A percentile compares a stretch with the other conserved stretches of the same genome.
phyloP scores from a whole-genome alignment of 352 stramenopile species.

The Phytophthora tentaculata region DNA sequence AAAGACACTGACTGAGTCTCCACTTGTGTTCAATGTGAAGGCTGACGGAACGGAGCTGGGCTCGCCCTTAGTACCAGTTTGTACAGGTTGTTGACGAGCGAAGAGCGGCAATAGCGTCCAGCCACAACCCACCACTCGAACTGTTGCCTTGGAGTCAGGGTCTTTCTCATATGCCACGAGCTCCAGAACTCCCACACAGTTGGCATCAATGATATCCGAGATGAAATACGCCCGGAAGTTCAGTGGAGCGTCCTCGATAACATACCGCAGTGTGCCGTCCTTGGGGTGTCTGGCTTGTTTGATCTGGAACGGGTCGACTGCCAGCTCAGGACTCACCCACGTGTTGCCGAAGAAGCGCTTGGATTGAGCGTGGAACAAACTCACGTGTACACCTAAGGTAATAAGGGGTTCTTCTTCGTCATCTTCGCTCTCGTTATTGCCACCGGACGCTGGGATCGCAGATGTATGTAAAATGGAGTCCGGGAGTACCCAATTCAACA shows the following conservation, averaged over 20 bases:
- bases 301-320: slow-evolving; percentile 56
- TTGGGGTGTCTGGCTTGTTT: slow-evolving; percentile 53
- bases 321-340: slow-evolving; percentile 81
- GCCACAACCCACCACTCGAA: slow-evolving; percentile 85
- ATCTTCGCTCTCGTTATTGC: slow-evolving; percentile 37
- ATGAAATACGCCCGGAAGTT: slow-evolving; percentile 87
- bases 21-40: slow-evolving; percentile 42
- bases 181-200: slow-evolving; percentile 93
- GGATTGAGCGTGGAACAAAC: slow-evolving; percentile 86
- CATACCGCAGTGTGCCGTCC: slow-evolving; percentile 52
- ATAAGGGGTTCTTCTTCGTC: slow-evolving; percentile 58
- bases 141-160: slow-evolving; percentile 70
- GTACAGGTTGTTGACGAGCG: slow-evolving; percentile 35
- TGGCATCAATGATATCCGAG: slow-evolving; percentile 86
- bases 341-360: slow-evolving; percentile 94
- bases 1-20: slow-evolving; percentile 73
- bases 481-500: slow-evolving; percentile 71
- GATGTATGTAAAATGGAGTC: slow-evolving; percentile 51
- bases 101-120: slow-evolving; percentile 94
- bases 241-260: slow-evolving; percentile 59
- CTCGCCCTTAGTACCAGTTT: slow-evolving; percentile 5
- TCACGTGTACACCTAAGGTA: slow-evolving; percentile 84
- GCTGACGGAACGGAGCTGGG: slow-evolving; percentile 27
- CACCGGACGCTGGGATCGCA: slow-evolving; percentile 25
- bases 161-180: slow-evolving; percentile 92